phyloP scores from a whole-genome alignment of 768 basidiomycete genomes.

The Filobasidium wieringae region DNA sequence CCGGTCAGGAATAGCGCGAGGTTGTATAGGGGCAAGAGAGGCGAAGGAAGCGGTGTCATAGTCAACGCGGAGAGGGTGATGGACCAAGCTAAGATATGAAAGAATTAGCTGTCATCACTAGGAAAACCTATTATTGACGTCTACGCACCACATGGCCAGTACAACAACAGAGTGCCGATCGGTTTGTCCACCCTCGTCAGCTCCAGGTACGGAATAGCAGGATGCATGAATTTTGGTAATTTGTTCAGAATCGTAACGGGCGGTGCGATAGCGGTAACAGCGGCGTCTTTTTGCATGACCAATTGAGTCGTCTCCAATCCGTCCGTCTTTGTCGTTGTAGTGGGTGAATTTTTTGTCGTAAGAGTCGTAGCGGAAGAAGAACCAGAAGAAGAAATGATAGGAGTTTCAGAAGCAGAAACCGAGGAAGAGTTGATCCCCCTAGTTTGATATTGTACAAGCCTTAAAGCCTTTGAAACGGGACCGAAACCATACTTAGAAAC shows the following conservation, averaged over 20 bases:
- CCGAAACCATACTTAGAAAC: no score
- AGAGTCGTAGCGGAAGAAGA: not conserved
- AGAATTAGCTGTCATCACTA: not conserved
- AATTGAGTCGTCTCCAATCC: no score
- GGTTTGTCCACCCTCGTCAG: conserved; percentile 89
- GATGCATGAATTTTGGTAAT: not conserved
- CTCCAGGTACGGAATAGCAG: conserved; percentile 59
- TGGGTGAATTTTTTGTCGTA: not conserved
- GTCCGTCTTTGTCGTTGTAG: no score
- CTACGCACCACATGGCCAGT: conserved; percentile 80
- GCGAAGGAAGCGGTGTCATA: not conserved
- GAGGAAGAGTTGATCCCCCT: no score
- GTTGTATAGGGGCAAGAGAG: conserved; percentile 53
- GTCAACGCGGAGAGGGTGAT: conserved; percentile 58
- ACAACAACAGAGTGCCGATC: conserved; percentile 80
- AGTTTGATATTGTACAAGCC: no score
- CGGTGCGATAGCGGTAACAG: not conserved
- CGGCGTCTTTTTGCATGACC: no score
- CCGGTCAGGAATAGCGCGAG: conserved; percentile 75
- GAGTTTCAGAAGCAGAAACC: not conserved
- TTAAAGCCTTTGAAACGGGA: no score
- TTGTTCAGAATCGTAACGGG: not conserved
- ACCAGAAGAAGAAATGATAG: not conserved
- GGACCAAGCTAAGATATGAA: conserved; percentile 64
- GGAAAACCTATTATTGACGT: not conserved